phyloP scores from a whole-genome alignment of 2,329 filamentous ascomycete genomes.

The Hymenoscyphus fructigenus region DNA sequence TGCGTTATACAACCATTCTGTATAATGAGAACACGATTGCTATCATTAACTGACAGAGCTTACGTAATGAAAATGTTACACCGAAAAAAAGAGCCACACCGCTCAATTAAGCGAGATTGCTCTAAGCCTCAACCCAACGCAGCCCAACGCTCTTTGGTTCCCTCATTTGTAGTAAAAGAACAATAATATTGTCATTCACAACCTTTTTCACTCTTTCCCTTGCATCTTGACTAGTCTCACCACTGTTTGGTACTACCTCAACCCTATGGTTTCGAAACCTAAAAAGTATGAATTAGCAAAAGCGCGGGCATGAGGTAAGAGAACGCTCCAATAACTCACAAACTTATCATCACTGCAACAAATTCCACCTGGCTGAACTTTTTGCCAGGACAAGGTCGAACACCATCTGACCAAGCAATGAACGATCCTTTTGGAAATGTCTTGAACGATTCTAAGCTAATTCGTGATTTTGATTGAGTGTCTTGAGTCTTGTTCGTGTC shows the following conservation, averaged over 20 bases:
- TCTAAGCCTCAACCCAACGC: background rate
- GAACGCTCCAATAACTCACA: background rate
- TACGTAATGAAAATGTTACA: background rate
- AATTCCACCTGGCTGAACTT: constrained; percentile 37
- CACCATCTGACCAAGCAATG: constrained; percentile 34
- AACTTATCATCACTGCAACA: constrained; percentile 24
- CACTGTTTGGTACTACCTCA: constrained; percentile 11
- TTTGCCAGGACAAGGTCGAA: constrained; percentile 32
- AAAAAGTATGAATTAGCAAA: background rate
- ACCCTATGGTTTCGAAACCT: constrained; percentile 15
- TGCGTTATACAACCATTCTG: background rate
- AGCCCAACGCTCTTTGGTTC: constrained; percentile 8
- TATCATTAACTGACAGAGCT: background rate
- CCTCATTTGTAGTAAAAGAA: constrained; percentile 10
- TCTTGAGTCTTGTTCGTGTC: background rate
- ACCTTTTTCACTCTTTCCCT: constrained; percentile 5
- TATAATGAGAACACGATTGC: background rate
- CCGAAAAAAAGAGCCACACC: background rate
- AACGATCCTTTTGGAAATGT: constrained; percentile 17
- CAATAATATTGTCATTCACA: constrained; percentile 11
- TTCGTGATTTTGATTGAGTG: background rate
- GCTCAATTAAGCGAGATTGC: background rate
- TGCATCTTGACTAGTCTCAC: background rate
- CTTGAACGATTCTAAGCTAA: background rate
- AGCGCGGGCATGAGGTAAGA: background rate